Percentiles rank a stretch among this genome's conserved stretches.
Conservation (phyloP, 306 rosid species). For the Acacia crassicarpa region DNA sequence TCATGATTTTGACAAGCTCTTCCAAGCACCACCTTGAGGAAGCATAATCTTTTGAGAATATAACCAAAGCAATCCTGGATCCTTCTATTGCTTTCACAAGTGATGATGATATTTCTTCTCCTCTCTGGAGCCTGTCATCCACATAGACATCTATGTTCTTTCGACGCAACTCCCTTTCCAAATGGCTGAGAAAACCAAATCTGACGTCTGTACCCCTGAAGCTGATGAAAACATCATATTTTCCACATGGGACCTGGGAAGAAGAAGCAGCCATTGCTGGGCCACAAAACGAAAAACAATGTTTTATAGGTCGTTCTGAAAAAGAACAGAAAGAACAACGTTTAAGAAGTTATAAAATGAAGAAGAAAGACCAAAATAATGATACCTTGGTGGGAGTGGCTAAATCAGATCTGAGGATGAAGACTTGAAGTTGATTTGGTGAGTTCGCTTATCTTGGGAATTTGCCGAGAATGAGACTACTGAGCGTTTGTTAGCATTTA, state of each 20-base stretch:
- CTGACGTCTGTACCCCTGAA: not conserved
- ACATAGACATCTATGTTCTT: not conserved
- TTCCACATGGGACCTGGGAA: not conserved
- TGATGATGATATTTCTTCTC: not conserved
- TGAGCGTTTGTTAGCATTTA: too few relatives aligned
- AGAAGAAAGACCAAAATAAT: not conserved
- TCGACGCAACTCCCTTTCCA: too few relatives aligned
- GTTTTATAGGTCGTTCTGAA: not conserved
- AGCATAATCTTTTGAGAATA: not conserved
- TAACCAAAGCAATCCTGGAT: not conserved
- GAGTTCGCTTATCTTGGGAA: too few relatives aligned
- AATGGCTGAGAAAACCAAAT: not conserved
- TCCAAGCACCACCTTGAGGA: not conserved
- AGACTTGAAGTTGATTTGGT: too few relatives aligned
- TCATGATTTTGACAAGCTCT: not conserved
- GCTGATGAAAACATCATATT: not conserved
- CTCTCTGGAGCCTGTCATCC: not conserved
- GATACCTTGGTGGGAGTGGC: too few relatives aligned
- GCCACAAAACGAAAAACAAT: too few relatives aligned
- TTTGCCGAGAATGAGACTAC: too few relatives aligned
- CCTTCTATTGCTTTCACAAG: not conserved
- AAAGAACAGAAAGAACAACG: not conserved
- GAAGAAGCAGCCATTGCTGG: not conserved
- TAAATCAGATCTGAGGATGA: too few relatives aligned
- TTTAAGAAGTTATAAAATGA: not conserved